phyloP scores from a whole-genome alignment of 306 rosid genomes.

The Vicia villosa region DNA sequence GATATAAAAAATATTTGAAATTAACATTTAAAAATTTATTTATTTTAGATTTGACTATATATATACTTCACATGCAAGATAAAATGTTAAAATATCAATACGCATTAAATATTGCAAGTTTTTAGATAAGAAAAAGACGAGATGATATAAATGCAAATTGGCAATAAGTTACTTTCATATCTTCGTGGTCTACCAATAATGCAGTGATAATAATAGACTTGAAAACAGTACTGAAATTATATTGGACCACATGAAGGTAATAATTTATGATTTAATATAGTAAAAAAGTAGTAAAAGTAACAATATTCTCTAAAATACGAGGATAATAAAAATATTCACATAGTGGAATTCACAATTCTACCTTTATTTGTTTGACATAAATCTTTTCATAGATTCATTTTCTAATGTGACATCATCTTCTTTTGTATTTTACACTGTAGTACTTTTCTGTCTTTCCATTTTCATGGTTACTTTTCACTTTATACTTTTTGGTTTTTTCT shows the following conservation, averaged over 20 bases:
- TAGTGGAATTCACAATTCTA: background rate
- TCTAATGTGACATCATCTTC: background rate
- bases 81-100: no score
- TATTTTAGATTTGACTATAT: no score
- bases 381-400: background rate
- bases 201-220: background rate
- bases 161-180: background rate
- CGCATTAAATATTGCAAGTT: no score
- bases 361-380: no score
- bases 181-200: background rate
- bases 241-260: slow-evolving; percentile 7
- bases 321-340: background rate
- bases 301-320: background rate
- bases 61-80: no score
- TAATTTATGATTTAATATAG: background rate
- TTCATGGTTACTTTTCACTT: no score
- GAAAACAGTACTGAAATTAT: background rate
- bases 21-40: no score
- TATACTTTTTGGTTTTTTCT: background rate
- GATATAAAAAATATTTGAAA: background rate
- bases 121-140: no score
- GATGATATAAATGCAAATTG: background rate
- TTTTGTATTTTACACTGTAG: background rate
- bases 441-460: no score
- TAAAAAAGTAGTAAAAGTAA: background rate